These are phyloP conservation scores for Neltuma alba DNA, from an alignment of 306 rosid species.

Conservation along the genomic window DNA sequence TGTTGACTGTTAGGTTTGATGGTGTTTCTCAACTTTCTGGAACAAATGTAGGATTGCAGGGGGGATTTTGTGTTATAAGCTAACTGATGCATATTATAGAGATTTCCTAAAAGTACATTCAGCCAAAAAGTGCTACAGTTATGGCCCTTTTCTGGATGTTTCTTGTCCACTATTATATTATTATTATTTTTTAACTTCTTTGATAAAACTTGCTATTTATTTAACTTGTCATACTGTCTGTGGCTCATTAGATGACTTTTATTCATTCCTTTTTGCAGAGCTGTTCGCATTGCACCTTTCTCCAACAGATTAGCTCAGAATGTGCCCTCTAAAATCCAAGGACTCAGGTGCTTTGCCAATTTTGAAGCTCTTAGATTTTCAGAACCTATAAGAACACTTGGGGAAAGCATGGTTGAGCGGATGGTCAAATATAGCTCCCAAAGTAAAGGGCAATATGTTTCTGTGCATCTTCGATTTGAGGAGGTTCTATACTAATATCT, in stretches of 20 bases:
- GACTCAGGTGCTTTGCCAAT: conserved; percentile 83
- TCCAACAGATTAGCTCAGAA: conserved; percentile 91
- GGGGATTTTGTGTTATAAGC: background rate
- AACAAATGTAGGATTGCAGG: conserved; percentile 5
- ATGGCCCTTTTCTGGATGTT: conserved; percentile 1
- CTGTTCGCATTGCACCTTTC: conserved; percentile 95
- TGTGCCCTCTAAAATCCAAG: conserved; percentile 81
- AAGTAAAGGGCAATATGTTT: conserved; percentile 85
- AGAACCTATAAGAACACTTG: conserved; percentile 76
- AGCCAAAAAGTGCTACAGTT: background rate
- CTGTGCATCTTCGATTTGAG: conserved; percentile 96
- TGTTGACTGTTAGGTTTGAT: conserved; percentile 20
- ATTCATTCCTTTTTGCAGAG: conserved; percentile 60
- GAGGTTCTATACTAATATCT: conserved; percentile 63
- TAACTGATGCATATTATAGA: background rate
- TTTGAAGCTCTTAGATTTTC: conserved; percentile 88
- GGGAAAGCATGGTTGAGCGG: conserved; percentile 86
- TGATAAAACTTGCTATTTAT: background rate
- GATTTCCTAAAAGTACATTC: background rate
- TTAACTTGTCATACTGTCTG: conserved; percentile 25
- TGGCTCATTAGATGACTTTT: conserved; percentile 41
- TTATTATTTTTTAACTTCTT: background rate
- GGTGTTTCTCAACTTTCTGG: background rate
- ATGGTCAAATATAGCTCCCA: conserved; percentile 80
- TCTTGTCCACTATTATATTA: conserved; percentile 22